Base-by-base conservation (phyloP, 768 basidiomycete species). In the Trametes cingulata region DNA sequence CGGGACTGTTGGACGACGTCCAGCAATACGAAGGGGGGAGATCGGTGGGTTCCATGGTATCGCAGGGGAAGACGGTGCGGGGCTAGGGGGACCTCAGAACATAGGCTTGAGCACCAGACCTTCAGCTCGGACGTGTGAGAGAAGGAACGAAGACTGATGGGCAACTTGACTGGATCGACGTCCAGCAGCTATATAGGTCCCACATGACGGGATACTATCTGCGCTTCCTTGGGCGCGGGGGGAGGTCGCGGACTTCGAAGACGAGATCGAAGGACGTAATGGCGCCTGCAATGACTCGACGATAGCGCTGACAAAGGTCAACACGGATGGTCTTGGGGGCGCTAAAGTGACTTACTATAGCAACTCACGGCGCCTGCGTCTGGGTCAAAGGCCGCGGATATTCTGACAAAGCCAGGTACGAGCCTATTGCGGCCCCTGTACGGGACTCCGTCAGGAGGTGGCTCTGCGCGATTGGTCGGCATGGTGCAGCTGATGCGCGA, bases 351-450 rank as follows among this genome's bases (percentile, higher is more conserved):
- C 54, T 29, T 9, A 45, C 41, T n/a, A 17, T 17, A 41, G 25
- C 45, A 39, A 22, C 22, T 10, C 22, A 35, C 43, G 52, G 46
- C 46, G 43, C 25, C 33, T 43, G 35, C 43, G 35, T 42, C 25
- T 12, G 17, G 3, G 13, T 25, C 45, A 24, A 22, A 19, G 35
- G 9, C 33, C 27, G 41, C 52, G 41, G 36, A 20, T 14, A 42
- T 1, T 19, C 47, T 63, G 46, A 63, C 62, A 59, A 63, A 63
- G 47, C 52, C 41, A 54, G 56, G 52, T 40, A 59, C 62, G 47
- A 17, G 29, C 50, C 60, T 49, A 19, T 29, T 25, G 24, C 24
- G 47, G 12, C 36, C 27, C 45, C 46, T 27, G 25, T 27, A 22
- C 58, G 42, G 58, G 43, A 22, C 37, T 39, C 50, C 51, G 58